Conservation (phyloP, 352 stramenopile genomes). For the Halophytophthora batemanensis region DNA sequence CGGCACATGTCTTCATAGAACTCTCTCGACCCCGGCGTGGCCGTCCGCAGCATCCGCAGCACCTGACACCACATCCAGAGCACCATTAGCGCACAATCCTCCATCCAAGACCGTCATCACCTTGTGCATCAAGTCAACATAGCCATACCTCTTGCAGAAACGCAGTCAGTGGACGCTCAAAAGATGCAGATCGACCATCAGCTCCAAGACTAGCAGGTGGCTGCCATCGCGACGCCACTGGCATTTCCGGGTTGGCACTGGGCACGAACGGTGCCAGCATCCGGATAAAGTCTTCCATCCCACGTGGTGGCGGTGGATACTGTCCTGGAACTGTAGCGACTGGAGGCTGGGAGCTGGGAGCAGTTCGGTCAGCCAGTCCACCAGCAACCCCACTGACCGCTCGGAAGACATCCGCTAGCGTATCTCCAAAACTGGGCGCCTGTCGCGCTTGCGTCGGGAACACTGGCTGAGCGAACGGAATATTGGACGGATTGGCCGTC, state of each 20-base stretch:
- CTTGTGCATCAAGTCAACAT: neutral
- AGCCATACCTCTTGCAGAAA: neutral
- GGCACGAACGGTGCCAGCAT: neutral
- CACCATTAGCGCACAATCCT: neutral
- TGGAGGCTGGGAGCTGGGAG: neutral
- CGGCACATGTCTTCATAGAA: neutral
- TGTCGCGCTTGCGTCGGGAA: neutral
- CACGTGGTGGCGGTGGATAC: too few relatives aligned
- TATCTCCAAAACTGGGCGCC: neutral
- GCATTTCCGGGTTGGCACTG: neutral
- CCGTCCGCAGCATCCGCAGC: neutral
- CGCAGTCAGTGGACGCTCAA: neutral
- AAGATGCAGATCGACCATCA: neutral
- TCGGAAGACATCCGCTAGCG: neutral
- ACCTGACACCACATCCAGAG: neutral
- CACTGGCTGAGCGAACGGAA: neutral
- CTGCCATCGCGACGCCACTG: too few relatives aligned
- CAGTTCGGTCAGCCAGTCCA: neutral
- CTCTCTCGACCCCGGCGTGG: neutral
- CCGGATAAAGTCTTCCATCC: neutral
- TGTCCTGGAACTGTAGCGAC: neutral
- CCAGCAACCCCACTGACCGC: neutral
- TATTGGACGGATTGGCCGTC: neutral
- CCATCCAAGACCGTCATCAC: neutral
- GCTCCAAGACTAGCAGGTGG: too few relatives aligned